Evolutionary conservation across 2,329 filamentous ascomycete species (phyloP).

Genomic region (Zasmidium cellare): DNA sequence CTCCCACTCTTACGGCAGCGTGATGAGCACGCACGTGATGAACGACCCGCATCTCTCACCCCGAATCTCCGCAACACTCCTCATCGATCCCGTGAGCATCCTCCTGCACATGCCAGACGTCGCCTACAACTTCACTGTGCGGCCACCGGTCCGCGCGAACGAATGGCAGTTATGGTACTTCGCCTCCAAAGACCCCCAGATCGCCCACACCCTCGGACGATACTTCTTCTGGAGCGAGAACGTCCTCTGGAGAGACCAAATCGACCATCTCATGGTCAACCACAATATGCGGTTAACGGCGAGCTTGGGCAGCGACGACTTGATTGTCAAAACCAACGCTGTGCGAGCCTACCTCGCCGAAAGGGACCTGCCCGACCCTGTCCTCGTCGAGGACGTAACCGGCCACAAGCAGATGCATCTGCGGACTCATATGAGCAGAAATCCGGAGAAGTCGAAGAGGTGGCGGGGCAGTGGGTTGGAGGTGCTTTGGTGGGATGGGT

Average conservation of each 20-base stretch:
- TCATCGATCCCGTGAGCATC: slow-evolving; percentile 66
- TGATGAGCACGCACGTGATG: slow-evolving; percentile 63
- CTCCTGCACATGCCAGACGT: slow-evolving; percentile 69
- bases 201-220: slow-evolving; percentile 63
- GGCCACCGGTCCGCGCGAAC: slow-evolving; percentile 53
- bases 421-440: slow-evolving; percentile 32
- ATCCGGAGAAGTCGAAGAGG: slow-evolving; percentile 28
- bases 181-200: slow-evolving; percentile 65
- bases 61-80: slow-evolving; percentile 51
- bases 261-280: slow-evolving; percentile 42
- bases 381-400: slow-evolving; percentile 19
- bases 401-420: slow-evolving; percentile 27
- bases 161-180: slow-evolving; percentile 73
- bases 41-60: slow-evolving; percentile 46
- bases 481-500: slow-evolving; percentile 59
- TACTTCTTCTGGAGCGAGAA: slow-evolving; percentile 74
- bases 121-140: slow-evolving; percentile 68
- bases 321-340: slow-evolving; percentile 63
- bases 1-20: slow-evolving; percentile 63
- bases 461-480: slow-evolving; percentile 51
- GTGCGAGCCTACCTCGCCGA: slow-evolving; percentile 60
- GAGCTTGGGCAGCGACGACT: slow-evolving; percentile 59
- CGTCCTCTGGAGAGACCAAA: slow-evolving; percentile 68
- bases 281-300: slow-evolving; percentile 52
- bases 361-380: slow-evolving; percentile 29